These are phyloP conservation scores for Dryadomyces sulphureus DNA, from an alignment of 2,329 filamentous ascomycete species.

Conservation along the genomic window DNA sequence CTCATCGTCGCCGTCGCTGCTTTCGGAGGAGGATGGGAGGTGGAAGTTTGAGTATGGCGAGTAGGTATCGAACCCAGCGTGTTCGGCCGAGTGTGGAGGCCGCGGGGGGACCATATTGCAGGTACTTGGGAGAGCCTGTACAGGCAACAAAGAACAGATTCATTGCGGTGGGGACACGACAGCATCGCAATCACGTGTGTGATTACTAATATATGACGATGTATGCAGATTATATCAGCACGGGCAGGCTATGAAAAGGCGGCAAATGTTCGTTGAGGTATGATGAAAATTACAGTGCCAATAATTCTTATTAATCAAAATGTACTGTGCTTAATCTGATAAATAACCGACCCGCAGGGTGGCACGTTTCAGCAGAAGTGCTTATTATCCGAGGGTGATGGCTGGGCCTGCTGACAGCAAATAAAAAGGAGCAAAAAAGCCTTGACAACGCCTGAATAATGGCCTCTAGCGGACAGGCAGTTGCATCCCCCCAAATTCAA, in stretches of 20 bases:
- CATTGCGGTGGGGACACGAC: too few species aligned
- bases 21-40: conserved; percentile 24
- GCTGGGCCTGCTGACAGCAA: background rate
- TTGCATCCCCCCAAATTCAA: background rate
- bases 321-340: background rate
- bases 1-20: conserved; percentile 38
- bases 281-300: too few species aligned
- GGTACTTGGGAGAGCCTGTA: too few species aligned
- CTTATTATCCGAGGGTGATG: background rate
- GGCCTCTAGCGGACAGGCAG: background rate
- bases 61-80: conserved; percentile 8
- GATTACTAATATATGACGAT: background rate
- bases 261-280: too few species aligned
- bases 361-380: background rate
- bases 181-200: too few species aligned
- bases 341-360: conserved; percentile 2
- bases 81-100: too few species aligned
- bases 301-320: background rate
- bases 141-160: too few species aligned
- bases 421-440: background rate
- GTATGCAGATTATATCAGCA: background rate
- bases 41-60: conserved; percentile 24
- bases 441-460: background rate
- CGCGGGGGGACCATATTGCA: too few species aligned
- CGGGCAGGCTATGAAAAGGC: too few species aligned